Evolutionary conservation across 257 asterid genomes (phyloP).

Genomic region (Apocynum venetum): DNA sequence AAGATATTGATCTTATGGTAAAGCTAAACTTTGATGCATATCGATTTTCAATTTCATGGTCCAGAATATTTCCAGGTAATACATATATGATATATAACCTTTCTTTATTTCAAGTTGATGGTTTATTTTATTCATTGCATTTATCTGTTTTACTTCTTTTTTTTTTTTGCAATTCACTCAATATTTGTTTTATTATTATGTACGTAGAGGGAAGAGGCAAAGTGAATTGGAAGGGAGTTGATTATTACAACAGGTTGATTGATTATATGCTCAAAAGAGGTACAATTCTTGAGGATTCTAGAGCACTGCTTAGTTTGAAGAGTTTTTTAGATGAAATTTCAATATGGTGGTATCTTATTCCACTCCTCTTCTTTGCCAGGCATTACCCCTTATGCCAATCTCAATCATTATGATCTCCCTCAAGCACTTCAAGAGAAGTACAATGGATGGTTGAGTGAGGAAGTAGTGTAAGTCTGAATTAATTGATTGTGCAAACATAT

Average conservation of each 20-base stretch:
- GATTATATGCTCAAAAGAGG: constrained; percentile 80
- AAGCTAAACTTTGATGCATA: constrained; percentile 83
- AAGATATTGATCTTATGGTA: constrained; percentile 74
- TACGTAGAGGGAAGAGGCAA: constrained; percentile 73
- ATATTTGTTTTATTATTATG: background rate
- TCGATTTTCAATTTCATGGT: constrained; percentile 94
- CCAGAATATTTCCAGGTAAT: constrained; percentile 89
- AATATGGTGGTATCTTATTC: too few species aligned
- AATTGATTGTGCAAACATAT: background rate
- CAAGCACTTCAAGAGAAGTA: constrained; percentile 86
- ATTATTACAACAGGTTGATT: constrained; percentile 72
- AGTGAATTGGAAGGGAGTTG: constrained; percentile 83
- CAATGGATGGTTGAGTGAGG: constrained; percentile 67
- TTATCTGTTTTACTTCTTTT: background rate
- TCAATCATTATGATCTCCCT: constrained; percentile 93
- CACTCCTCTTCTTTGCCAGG: constrained; percentile 34
- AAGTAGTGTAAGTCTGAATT: constrained; percentile 64
- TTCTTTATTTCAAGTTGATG: background rate
- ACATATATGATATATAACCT: background rate
- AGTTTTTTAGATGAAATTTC: too few species aligned
- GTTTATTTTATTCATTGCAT: background rate
- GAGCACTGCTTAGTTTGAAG: too few species aligned
- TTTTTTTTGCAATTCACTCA: background rate
- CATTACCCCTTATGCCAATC: constrained; percentile 80
- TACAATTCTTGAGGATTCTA: background rate